Evolutionary conservation across 2,329 filamentous ascomycete genomes (phyloP), one percentile per base, ranked within the genome.

Genomic region (Pleoardoris graminearum): DNA sequence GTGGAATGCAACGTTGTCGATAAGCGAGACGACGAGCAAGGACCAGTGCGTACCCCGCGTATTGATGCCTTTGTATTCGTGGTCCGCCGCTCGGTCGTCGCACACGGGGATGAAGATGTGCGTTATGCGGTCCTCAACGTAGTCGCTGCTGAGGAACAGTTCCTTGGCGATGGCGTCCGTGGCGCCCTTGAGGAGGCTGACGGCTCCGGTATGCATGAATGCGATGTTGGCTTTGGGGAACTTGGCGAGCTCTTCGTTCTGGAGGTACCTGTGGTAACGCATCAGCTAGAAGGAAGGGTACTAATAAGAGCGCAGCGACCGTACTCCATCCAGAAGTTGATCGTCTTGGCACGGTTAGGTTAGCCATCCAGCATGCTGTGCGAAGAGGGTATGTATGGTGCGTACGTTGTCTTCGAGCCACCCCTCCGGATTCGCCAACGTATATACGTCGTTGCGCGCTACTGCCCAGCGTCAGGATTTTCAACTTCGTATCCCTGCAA

Each of bases 71-170:
- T 88, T 84, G 3, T 11, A 7, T 4, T 21, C 19, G 27, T 44
- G 41, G 17, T 44, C 41, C 3, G 16, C 11, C 10, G 2, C 10
- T 22, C 10, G 12, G 61, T 91, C 90, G 76, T 99, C 92, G 75
- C 97, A 97, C 71, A 99, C 88, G 17, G 94, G 94, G 2, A 99
- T 84, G 77, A 99, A 99, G 63, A 97, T 88, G 75, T 99, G 94
- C 3, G 92, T 95, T 36, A 90, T 89, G 49, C 82, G 82, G 92
- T 95, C 19, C 14, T 21, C 7, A 32, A 77, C 78, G 75, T 97
- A 95, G 70, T 94, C 80, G 5, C 93, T 83, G 56, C 85, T 81
- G 60, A 77, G 77, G 38, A 87, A 74, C 4, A 82, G 81, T 53
- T 86, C 80, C 17, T 5, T 23, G 23, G n/a, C 12, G 17, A 37